Conservation (phyloP, 169 alveolate species). For the Cryptosporidium andersoni region DNA sequence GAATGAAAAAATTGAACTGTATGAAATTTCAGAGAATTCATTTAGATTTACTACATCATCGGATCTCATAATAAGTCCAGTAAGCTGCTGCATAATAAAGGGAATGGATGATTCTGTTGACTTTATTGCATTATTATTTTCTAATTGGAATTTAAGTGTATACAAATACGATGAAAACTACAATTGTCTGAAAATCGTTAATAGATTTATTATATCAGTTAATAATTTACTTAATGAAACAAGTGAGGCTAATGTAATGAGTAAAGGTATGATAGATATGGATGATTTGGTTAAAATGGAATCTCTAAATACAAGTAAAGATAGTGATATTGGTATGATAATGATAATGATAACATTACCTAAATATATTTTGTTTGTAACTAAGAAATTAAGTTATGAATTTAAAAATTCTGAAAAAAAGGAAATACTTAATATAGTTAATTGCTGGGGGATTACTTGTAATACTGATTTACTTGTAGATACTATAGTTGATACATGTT, state of each 20-base stretch:
- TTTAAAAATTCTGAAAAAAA: background rate
- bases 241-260: background rate
- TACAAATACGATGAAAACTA: conserved; percentile 31
- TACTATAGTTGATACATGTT: conserved; percentile 50
- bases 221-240: no score
- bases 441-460: conserved; percentile 45
- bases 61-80: conserved; percentile 39
- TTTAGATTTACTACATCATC: conserved; percentile 20
- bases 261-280: conserved; percentile 27
- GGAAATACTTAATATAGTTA: conserved; percentile 4
- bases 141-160: conserved; percentile 22
- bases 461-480: conserved; percentile 36
- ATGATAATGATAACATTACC: conserved; percentile 53
- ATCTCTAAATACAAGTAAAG: background rate
- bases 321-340: background rate
- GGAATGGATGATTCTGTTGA: conserved; percentile 25
- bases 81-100: conserved; percentile 26
- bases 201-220: no score
- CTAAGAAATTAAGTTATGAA: conserved; percentile 2
- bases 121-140: conserved; percentile 25
- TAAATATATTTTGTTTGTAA: conserved; percentile 23
- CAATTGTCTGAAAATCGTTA: conserved; percentile 20
- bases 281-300: conserved; percentile 41
- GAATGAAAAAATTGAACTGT: conserved; percentile 21
- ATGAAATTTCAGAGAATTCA: conserved; percentile 13